Evolutionary conservation across 2,329 filamentous ascomycete genomes (phyloP).

Genomic region (Graphium sp.): DNA sequence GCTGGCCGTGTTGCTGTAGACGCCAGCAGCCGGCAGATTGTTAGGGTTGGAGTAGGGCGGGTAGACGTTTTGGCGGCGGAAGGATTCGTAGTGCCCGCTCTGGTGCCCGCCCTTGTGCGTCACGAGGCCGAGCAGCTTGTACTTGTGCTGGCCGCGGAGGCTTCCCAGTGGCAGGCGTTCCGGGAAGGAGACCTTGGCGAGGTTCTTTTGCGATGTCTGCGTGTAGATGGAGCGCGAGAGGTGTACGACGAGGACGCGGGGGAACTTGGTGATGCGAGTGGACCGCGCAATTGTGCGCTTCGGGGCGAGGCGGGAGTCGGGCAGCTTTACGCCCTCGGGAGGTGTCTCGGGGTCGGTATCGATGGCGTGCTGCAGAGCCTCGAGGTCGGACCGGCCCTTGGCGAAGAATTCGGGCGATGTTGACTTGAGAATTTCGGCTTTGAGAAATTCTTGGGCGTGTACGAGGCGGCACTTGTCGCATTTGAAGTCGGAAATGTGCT

Average conservation of each 20-base stretch:
- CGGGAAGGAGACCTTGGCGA: slow-evolving; percentile 83
- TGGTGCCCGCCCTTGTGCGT: slow-evolving; percentile 93
- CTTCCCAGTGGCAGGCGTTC: slow-evolving; percentile 73
- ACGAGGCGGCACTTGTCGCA: slow-evolving; percentile 86
- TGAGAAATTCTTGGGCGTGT: slow-evolving; percentile 53
- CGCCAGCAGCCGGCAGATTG: slow-evolving; percentile 57
- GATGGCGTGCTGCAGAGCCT: slow-evolving; percentile 51
- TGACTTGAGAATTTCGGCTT: slow-evolving; percentile 38
- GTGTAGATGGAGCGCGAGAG: slow-evolving; percentile 89
- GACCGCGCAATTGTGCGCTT: slow-evolving; percentile 75
- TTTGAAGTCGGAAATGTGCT: slow-evolving; percentile 92
- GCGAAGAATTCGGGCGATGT: slow-evolving; percentile 32
- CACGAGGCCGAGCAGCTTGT: slow-evolving; percentile 72
- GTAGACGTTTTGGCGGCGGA: slow-evolving; percentile 61
- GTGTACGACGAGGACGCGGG: slow-evolving; percentile 81
- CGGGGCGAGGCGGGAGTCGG: slow-evolving; percentile 57
- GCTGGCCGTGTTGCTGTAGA: slow-evolving; percentile 49
- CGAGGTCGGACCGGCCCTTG: slow-evolving; percentile 38
- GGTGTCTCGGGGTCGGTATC: slow-evolving; percentile 67
- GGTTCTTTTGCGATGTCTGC: slow-evolving; percentile 75
- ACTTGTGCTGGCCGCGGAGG: slow-evolving; percentile 59
- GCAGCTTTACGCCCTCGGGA: slow-evolving; percentile 56
- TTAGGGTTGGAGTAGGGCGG: slow-evolving; percentile 71
- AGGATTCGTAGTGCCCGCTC: slow-evolving; percentile 94
- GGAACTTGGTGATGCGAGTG: slow-evolving; percentile 73